Percentiles rank a stretch among this genome's conserved stretches.
Conservation (phyloP, 2,329 filamentous ascomycete genomes). For the Colletotrichum euphorbiae region DNA sequence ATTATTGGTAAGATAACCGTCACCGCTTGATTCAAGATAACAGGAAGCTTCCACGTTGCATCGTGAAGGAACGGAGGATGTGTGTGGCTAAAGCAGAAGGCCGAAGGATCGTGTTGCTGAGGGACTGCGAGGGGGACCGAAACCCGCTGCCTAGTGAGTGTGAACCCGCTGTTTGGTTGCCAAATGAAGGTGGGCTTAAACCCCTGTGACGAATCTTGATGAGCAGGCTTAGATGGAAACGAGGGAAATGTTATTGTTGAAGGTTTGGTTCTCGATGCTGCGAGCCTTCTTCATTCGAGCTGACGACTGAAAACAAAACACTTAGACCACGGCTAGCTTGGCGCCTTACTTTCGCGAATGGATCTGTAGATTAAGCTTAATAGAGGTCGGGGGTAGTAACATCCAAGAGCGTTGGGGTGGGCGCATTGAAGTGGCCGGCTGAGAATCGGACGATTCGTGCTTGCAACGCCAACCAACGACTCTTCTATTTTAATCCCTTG, state of each 20-base stretch:
- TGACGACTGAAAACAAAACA: too few relatives aligned
- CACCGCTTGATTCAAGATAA: neutral
- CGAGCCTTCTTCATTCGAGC: too few relatives aligned
- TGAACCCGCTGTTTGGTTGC: neutral
- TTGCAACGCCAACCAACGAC: neutral
- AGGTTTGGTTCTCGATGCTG: too few relatives aligned
- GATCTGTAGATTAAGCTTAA: conserved; percentile 13
- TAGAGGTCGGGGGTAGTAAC: neutral
- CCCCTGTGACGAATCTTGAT: neutral
- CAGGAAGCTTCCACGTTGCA: too few relatives aligned
- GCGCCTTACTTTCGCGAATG: neutral
- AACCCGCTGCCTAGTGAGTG: neutral
- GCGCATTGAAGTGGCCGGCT: neutral
- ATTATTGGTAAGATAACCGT: neutral
- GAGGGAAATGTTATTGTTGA: too few relatives aligned
- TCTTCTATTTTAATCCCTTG: too few relatives aligned
- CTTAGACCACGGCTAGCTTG: neutral
- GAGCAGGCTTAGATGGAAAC: too few relatives aligned
- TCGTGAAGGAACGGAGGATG: conserved; percentile 1
- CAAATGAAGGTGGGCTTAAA: neutral
- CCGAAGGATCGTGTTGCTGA: neutral
- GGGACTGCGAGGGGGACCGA: neutral
- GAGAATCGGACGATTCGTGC: neutral
- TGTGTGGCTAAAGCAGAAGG: neutral
- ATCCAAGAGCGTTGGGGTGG: conserved; percentile 3